Conservation (phyloP, 2,329 filamentous ascomycete genomes). For the Diplodia seriata region DNA sequence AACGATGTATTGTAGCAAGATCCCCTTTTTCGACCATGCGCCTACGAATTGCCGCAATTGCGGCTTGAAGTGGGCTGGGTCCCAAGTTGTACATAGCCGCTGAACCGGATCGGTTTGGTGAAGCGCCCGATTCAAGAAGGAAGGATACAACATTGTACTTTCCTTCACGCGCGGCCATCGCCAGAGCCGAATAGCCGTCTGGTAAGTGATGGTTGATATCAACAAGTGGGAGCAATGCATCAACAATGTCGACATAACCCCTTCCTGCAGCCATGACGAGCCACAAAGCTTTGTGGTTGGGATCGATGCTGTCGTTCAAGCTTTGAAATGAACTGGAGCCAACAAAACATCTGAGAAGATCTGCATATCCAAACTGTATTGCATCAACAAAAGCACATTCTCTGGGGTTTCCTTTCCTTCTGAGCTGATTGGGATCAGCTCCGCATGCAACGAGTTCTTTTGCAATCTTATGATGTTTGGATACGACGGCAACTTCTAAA, state of each 20-base stretch:
- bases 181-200: background rate
- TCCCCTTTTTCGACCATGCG: background rate
- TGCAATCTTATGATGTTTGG: background rate
- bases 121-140: background rate
- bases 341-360: background rate
- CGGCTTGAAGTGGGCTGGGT: background rate
- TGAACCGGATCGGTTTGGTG: background rate
- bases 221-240: background rate
- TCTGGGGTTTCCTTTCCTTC: fast-evolving
- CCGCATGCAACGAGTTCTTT: background rate
- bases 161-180: too few relatives aligned
- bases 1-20: background rate
- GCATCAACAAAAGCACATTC: background rate
- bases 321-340: background rate
- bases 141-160: background rate
- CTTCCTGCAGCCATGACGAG: background rate
- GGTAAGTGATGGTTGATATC: background rate
- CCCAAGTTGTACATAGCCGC: too few relatives aligned
- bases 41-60: background rate
- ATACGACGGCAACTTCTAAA: too few relatives aligned
- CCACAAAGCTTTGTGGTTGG: background rate
- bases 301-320: background rate
- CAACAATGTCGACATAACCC: background rate
- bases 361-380: fast-evolving
- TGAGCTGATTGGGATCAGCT: background rate